phyloP scores from a whole-genome alignment of 1,284 basidiomycete genomes.

The Cryptococcus deneoformans region DNA sequence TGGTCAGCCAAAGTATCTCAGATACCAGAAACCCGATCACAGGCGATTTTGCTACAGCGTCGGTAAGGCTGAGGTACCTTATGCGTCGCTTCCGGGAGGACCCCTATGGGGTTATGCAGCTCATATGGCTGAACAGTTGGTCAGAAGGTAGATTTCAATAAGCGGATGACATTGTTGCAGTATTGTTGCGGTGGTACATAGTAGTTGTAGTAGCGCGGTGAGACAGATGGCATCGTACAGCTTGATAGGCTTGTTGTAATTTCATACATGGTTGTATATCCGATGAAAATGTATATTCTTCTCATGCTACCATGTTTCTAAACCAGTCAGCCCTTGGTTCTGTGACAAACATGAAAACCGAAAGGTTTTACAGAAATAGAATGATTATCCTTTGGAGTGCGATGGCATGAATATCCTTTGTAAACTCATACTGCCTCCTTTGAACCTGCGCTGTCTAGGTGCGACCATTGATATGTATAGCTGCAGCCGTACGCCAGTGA shows the following conservation, averaged over 20 bases:
- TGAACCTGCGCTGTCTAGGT: neutral
- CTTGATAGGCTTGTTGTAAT: too few species aligned
- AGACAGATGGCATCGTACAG: too few species aligned
- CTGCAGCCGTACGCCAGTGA: too few species aligned
- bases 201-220: neutral
- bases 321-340: too few species aligned
- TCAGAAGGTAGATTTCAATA: slow-evolving; percentile 1
- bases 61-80: slow-evolving; percentile 35
- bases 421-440: neutral
- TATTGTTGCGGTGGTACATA: neutral
- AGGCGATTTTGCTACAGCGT: slow-evolving; percentile 30
- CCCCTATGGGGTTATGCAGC: slow-evolving; percentile 24
- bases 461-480: too few species aligned
- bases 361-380: too few species aligned
- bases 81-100: slow-evolving; percentile 27
- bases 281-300: too few species aligned
- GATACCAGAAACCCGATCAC: slow-evolving; percentile 28
- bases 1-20: slow-evolving; percentile 24
- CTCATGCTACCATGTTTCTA: too few species aligned
- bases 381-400: too few species aligned
- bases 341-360: too few species aligned
- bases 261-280: too few species aligned
- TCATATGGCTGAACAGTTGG: slow-evolving; percentile 19
- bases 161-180: too few species aligned
- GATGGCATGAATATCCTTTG: neutral